phyloP scores from a whole-genome alignment of 176 grass and related monocot species.

The Pontederia paniculata region DNA sequence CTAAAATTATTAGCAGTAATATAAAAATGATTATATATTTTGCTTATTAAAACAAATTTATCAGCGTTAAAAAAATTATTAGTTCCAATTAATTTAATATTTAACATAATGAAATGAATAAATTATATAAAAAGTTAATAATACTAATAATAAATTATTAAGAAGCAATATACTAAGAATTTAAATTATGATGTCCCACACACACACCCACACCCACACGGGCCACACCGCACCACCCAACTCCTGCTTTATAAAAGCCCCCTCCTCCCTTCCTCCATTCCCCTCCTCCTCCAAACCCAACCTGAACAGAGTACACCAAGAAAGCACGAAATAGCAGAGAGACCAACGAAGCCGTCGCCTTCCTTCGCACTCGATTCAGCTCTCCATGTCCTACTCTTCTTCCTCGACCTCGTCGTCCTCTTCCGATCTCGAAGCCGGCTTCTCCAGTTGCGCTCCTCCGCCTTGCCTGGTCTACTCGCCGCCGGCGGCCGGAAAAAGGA shows the following conservation, averaged over 20 bases:
- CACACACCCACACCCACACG: not conserved
- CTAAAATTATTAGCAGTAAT: no score
- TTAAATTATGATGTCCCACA: no score
- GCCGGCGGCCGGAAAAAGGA: not conserved
- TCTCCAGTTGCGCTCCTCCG: not conserved
- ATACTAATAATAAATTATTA: no score
- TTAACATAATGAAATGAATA: no score
- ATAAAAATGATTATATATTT: no score
- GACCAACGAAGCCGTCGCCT: no score
- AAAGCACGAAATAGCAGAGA: not conserved
- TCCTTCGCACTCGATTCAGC: not conserved
- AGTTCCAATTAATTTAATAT: no score
- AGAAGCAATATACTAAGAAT: no score
- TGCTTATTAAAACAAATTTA: no score
- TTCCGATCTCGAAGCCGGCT: constrained; percentile 8
- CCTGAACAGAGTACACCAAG: not conserved
- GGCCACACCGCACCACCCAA: not conserved
- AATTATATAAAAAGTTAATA: no score
- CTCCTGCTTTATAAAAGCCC: not conserved
- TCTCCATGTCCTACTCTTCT: not conserved
- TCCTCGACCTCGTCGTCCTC: not conserved
- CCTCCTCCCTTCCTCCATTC: no score
- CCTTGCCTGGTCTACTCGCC: not conserved
- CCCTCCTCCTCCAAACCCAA: not conserved
- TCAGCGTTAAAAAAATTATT: no score